These are phyloP conservation scores for Fusarium solani-melongenae DNA, from an alignment of 2,329 filamentous ascomycete genomes.

Conservation along the genomic window DNA sequence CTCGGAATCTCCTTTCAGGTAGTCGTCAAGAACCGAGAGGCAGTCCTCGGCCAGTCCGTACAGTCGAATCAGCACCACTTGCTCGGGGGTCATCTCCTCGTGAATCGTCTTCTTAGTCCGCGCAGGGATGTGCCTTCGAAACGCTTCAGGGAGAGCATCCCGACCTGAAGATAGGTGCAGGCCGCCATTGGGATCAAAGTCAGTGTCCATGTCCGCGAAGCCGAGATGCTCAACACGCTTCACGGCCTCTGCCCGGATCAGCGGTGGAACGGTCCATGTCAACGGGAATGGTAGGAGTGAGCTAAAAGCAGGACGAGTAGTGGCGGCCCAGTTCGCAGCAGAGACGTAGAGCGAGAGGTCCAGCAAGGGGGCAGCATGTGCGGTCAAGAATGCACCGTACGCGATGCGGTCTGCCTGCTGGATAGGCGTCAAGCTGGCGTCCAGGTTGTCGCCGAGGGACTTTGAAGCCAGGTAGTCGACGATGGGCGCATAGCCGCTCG, in stretches of 20 bases:
- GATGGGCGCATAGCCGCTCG: conserved; percentile 71
- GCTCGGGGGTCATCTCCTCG: conserved; percentile 74
- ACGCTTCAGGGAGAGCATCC: conserved; percentile 53
- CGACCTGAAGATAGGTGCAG: conserved; percentile 52
- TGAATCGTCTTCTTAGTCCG: conserved; percentile 67
- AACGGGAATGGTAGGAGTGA: conserved; percentile 84
- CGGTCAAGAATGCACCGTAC: conserved; percentile 76
- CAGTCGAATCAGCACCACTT: conserved; percentile 79
- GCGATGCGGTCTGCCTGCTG: conserved; percentile 62
- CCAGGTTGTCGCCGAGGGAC: conserved; percentile 50
- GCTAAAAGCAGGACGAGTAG: conserved; percentile 84
- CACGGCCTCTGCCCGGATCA: conserved; percentile 76
- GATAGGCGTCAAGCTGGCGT: conserved; percentile 51
- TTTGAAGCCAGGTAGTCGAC: conserved; percentile 63
- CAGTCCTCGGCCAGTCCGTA: conserved; percentile 78
- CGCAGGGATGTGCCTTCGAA: conserved; percentile 52
- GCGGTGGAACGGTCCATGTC: conserved; percentile 85
- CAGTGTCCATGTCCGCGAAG: conserved; percentile 74
- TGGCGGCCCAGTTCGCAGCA: conserved; percentile 83
- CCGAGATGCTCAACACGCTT: conserved; percentile 76
- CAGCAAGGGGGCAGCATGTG: conserved; percentile 80
- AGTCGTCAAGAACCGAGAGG: conserved; percentile 75
- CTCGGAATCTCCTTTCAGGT: conserved; percentile 50
- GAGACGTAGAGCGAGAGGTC: conserved; percentile 92
- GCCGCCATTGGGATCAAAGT: conserved; percentile 56